Evolutionary conservation across 73 alveolate species (phyloP), one percentile per base, ranked within the genome.

Genomic region (Stentor roeselii): DNA sequence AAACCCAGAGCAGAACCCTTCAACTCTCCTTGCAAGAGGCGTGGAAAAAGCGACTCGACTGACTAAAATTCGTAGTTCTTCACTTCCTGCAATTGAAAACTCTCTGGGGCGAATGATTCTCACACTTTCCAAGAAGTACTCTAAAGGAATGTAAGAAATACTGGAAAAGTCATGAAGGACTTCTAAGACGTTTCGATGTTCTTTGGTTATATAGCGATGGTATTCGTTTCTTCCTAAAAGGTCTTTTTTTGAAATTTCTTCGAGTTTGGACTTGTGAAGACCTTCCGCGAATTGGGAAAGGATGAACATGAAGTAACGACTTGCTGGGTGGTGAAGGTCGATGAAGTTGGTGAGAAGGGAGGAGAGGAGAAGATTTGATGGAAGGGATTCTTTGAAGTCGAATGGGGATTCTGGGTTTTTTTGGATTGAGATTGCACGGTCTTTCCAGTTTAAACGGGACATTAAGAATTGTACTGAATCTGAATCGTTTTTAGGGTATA

Each of bases 221-320:
- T 93, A 93, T 87, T 93, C 96, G 15, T 92, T 92, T 75, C 88
- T 88, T 11, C 96, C 96, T 84, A 91, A 96, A 40, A 90, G 60
- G 1, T 94, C 90, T 42, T 89, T 92, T 3, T 95, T 77, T 15
- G 91, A 82, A 74, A 93, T 84, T 42, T 88, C 92, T 31, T 36
- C 39, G 2, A 93, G 89, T 89, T 92, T 93, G 50, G 88, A 93
- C 42, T 76, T 80, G 39, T 89, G 90, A 14, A 84, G 42, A 11
- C 86, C 93, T 36, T 86, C 91, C 4, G 93, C 90, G 78, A 84
- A 93, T 77, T 86, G 87, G 59, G 94, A 74, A 85, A 93, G 60
- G 30, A 88, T 80, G 59, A 82, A 75, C 21, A 91, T 42, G 83
- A 93, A 92, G 75, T 89, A 93, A 61, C 98, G 67, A 59, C 92